Evolutionary conservation across 805 yeast genomes (phyloP).

Genomic region (Barnettozyma pratensis): DNA sequence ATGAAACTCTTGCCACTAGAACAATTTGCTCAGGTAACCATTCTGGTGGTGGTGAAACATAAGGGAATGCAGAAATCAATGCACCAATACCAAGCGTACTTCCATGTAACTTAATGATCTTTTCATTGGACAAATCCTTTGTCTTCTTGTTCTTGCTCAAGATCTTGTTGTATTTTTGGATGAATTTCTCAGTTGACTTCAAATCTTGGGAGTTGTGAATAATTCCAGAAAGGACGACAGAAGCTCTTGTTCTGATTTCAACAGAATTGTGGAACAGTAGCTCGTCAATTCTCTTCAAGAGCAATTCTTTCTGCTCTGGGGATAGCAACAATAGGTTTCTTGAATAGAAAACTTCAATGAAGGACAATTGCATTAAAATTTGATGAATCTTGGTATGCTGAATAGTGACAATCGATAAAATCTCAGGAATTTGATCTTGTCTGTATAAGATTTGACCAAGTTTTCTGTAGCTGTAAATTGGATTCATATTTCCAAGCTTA

Average conservation of each 20-base stretch:
- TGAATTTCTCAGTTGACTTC: slow-evolving; percentile 39
- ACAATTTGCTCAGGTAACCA: slow-evolving; percentile 82
- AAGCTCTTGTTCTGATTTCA: slow-evolving; percentile 71
- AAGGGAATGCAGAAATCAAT: slow-evolving; percentile 83
- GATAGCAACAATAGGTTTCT: slow-evolving; percentile 56
- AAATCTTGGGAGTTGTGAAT: slow-evolving; percentile 47
- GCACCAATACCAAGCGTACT: slow-evolving; percentile 89
- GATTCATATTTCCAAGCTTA: slow-evolving; percentile 56
- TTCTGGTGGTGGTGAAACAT: slow-evolving; percentile 80
- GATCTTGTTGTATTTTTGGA: slow-evolving; percentile 20
- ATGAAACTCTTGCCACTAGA: slow-evolving; percentile 64
- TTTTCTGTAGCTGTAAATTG: slow-evolving; percentile 40
- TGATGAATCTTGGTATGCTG: slow-evolving; percentile 52
- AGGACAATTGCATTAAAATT: slow-evolving; percentile 57
- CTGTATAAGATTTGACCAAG: slow-evolving; percentile 46
- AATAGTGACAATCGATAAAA: slow-evolving; percentile 38
- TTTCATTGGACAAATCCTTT: slow-evolving; percentile 34
- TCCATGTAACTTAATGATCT: slow-evolving; percentile 60
- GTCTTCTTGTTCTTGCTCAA: slow-evolving; percentile 24
- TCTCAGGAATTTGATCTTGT: slow-evolving; percentile 33
- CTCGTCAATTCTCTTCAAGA: slow-evolving; percentile 47
- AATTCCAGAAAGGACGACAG: slow-evolving; percentile 72
- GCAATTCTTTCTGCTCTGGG: slow-evolving; percentile 37
- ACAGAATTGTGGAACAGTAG: slow-evolving; percentile 58
- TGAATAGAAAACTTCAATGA: slow-evolving; percentile 66